These are phyloP conservation scores for Claviceps arundinis DNA, from an alignment of 2,329 filamentous ascomycete species.

Conservation along the genomic window DNA sequence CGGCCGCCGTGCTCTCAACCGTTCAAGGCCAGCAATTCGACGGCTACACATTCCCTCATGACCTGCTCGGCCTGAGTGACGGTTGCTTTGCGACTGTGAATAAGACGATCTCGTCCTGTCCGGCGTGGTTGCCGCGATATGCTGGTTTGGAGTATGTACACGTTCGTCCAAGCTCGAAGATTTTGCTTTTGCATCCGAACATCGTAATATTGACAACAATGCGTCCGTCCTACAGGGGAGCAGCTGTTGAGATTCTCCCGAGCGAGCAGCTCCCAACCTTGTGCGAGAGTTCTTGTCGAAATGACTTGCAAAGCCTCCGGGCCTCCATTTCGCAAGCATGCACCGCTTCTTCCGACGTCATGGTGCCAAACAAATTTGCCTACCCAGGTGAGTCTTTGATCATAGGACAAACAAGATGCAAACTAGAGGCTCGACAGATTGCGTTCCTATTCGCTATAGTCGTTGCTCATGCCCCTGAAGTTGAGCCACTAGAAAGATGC, in stretches of 20 bases:
- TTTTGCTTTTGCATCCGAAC: too few relatives aligned
- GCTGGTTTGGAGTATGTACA: not conserved
- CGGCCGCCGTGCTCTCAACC: not conserved
- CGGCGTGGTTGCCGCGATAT: not conserved
- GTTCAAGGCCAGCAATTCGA: not conserved
- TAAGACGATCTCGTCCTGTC: not conserved
- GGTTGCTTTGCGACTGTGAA: not conserved
- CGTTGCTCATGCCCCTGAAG: too few relatives aligned
- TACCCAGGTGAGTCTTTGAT: not conserved
- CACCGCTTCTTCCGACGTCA: not conserved
- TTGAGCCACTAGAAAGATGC: not conserved
- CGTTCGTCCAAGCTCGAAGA: too few relatives aligned
- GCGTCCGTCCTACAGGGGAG: not conserved
- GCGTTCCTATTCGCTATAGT: too few relatives aligned
- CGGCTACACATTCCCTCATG: not conserved
- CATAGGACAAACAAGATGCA: too few relatives aligned
- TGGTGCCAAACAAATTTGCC: not conserved
- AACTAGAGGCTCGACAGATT: too few relatives aligned
- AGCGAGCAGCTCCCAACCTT: not conserved
- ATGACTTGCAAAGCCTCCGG: not conserved
- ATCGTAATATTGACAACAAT: not conserved
- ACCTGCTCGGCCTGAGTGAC: not conserved
- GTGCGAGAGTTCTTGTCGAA: constrained; percentile 1
- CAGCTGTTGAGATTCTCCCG: not conserved
- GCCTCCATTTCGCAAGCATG: not conserved